Evolutionary conservation across 2,329 filamentous ascomycete genomes (phyloP).

Genomic region (Neopestalotiopsis sp.): DNA sequence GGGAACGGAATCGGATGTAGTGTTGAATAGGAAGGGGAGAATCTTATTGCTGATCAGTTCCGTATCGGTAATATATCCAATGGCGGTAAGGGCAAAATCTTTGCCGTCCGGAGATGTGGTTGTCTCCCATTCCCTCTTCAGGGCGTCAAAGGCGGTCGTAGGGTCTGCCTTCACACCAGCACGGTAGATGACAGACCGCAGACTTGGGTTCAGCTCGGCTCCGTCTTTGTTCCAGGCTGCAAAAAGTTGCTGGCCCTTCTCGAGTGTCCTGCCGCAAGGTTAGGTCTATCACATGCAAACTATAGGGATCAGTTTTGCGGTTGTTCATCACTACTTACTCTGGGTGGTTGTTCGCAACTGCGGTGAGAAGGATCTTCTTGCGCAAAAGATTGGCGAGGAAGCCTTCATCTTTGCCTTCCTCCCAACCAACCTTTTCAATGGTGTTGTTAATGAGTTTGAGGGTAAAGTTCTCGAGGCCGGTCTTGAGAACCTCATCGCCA

Average conservation of each 20-base stretch:
- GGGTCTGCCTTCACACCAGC: slow-evolving; percentile 75
- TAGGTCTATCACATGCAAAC: background rate
- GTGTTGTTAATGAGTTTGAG: slow-evolving; percentile 77
- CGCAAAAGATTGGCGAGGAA: slow-evolving; percentile 84
- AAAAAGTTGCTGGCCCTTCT: slow-evolving; percentile 81
- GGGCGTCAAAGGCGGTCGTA: slow-evolving; percentile 69
- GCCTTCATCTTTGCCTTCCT: slow-evolving; percentile 77
- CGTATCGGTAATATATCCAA: slow-evolving; percentile 74
- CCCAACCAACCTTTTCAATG: slow-evolving; percentile 83
- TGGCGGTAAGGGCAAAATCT: slow-evolving; percentile 78
- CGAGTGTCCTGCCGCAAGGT: slow-evolving; percentile 56
- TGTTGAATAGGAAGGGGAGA: slow-evolving; percentile 80
- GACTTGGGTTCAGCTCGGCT: slow-evolving; percentile 77
- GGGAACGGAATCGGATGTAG: slow-evolving; percentile 68
- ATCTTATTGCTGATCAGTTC: slow-evolving; percentile 70
- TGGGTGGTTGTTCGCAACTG: slow-evolving; percentile 78
- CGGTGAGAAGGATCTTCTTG: slow-evolving; percentile 77
- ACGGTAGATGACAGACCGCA: slow-evolving; percentile 81
- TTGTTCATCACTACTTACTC: slow-evolving; percentile 54
- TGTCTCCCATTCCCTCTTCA: slow-evolving; percentile 84
- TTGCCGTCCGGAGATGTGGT: slow-evolving; percentile 90
- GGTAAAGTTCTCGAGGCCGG: slow-evolving; percentile 78
- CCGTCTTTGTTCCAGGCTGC: slow-evolving; percentile 74
- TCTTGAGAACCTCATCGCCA: slow-evolving; percentile 72
- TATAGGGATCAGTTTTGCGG: background rate